A percentile compares a stretch with the other conserved stretches of the same genome.
Evolutionary conservation across 805 yeast species (phyloP).

Genomic region (Ogataea degrootiae): DNA sequence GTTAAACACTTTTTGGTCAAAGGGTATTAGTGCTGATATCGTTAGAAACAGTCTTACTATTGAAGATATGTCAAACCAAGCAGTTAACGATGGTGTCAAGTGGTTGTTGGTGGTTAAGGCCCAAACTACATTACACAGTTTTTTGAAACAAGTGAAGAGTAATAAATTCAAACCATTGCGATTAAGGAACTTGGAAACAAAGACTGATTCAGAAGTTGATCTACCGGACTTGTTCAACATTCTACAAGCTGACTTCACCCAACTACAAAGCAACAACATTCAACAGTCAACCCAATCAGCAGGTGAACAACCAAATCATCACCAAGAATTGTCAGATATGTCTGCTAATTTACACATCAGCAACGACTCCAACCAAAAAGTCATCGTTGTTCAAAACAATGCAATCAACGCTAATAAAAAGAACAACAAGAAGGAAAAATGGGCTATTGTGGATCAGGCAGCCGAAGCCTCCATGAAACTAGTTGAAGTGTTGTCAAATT

Average conservation of each 20-base stretch:
- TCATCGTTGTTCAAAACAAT: constrained; percentile 67
- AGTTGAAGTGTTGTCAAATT: constrained; percentile 49
- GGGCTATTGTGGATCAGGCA: constrained; percentile 72
- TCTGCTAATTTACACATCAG: not conserved
- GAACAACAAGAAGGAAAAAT: constrained; percentile 68
- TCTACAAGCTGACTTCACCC: constrained; percentile 25
- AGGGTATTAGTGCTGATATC: constrained; percentile 76
- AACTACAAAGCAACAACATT: not conserved
- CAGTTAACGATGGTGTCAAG: constrained; percentile 64
- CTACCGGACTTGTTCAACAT: constrained; percentile 56
- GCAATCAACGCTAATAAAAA: constrained; percentile 76
- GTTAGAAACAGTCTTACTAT: constrained; percentile 37
- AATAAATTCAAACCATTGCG: constrained; percentile 72
- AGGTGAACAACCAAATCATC: not conserved
- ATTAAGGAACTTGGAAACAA: constrained; percentile 56
- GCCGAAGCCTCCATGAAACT: constrained; percentile 53
- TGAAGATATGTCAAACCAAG: constrained; percentile 65
- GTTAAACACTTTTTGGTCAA: constrained; percentile 63
- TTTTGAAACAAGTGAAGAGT: constrained; percentile 25
- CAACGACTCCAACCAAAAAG: constrained; percentile 41
- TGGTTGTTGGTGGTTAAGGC: constrained; percentile 80
- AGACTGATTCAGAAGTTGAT: constrained; percentile 68
- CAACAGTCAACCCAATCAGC: not conserved
- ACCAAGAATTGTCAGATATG: not conserved
- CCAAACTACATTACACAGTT: constrained; percentile 32